Conservation (phyloP, 177 flowering plant genomes). For the Telopea speciosissima region DNA sequence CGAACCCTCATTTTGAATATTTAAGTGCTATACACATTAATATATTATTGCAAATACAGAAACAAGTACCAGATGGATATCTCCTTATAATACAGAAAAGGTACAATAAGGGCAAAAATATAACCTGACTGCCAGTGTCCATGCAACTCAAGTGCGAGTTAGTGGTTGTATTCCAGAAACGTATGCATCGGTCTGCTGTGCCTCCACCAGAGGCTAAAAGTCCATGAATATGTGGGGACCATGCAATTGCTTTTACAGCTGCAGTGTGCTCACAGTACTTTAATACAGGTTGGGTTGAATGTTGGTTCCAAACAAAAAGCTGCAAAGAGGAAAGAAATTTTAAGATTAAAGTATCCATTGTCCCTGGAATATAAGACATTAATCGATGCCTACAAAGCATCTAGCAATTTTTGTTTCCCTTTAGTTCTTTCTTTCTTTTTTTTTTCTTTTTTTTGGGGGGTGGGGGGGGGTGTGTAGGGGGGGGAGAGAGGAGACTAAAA, state of each 20-base stretch:
- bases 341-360: not conserved
- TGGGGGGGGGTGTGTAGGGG: too few species aligned
- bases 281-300: slow-evolving; percentile 78
- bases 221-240: slow-evolving; percentile 97
- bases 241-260: slow-evolving; percentile 97
- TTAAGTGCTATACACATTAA: too few species aligned
- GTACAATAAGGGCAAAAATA: not conserved
- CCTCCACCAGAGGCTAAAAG: slow-evolving; percentile 99
- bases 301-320: slow-evolving; percentile 98
- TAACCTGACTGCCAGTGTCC: slow-evolving; percentile 96
- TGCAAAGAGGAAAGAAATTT: slow-evolving; percentile 20
- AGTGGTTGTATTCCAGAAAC: slow-evolving; percentile 95
- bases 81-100: not conserved
- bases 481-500: not conserved
- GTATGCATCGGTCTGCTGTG: slow-evolving; percentile 91
- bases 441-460: too few species aligned
- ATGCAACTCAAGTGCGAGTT: slow-evolving; percentile 77
- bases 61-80: too few species aligned
- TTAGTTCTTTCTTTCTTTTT: too few species aligned
- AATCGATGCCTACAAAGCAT: slow-evolving; percentile 2
- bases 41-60: too few species aligned
- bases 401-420: not conserved
- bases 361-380: not conserved
- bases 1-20: too few species aligned
- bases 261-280: slow-evolving; percentile 93